Evolutionary conservation across 495 filamentous ascomycete genomes (phyloP), one percentile per base, ranked within the genome.

Genomic region (Cercophora samala): DNA sequence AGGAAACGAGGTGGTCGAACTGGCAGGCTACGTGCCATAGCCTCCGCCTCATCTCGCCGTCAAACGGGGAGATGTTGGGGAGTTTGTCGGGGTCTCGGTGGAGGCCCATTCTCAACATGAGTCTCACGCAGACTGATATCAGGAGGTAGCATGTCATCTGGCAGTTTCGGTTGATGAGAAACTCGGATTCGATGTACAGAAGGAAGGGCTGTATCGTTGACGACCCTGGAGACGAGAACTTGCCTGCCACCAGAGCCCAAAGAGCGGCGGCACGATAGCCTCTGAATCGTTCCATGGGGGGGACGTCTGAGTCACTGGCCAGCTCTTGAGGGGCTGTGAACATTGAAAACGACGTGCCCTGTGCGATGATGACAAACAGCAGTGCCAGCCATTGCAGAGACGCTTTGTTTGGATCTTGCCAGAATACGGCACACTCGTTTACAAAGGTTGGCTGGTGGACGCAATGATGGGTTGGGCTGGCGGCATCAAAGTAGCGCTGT

Each of bases 31-130:
- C 69, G 65, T 81, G 74, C 86, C 86, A 88, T 42, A 84, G 68
- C 18, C 86, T 78, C 17, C 85, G 76, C 19, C 86, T 76, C 75
- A 87, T 85, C 71, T 89, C 85, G 5, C 80, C 84, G 25, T 83
- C 74, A 60, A 84, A 85, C 0, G 81, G 75, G 0, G 84, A 82
- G 53, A 90, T 85, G 23, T 76, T 74, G 29, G 78, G 71, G n/a
- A 79, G 68, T 58, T 78, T 74, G 63, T 75, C 77, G 8, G 82
- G 76, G 62, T 88, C 86, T 21, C 85, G 80, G 64, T 88, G 86
- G 23, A 84, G 78, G 17, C 85, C 86, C 81, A 86, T 83, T 58
- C 81, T 80, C 55, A 87, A 58, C 64, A 86, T 83, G 1, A 88
- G 73, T 15, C 84, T 81, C 26, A 85, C 76, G 21, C 78, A 68